A percentile compares a stretch with the other conserved stretches of the same genome.
phyloP scores from a whole-genome alignment of 257 asterid genomes.

The Thymus quinquecostatus region DNA sequence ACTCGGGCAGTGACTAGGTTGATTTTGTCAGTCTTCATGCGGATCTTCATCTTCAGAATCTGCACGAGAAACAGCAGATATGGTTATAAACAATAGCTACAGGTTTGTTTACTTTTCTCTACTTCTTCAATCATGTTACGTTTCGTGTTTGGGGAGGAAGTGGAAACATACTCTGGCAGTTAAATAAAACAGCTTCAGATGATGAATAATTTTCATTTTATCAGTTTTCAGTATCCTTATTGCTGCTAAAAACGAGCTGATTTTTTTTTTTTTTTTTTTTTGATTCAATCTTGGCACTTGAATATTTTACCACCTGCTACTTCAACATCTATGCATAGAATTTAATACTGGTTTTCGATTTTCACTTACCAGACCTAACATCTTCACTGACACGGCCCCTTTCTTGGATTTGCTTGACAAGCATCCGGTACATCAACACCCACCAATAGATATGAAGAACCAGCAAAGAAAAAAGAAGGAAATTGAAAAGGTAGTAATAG shows the following conservation, averaged over 20 bases:
- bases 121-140: background rate
- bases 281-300: background rate
- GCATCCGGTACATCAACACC: conserved; percentile 97
- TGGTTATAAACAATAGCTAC: conserved; percentile 11
- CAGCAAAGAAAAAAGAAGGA: conserved; percentile 82
- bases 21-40: conserved; percentile 67
- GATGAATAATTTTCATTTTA: background rate
- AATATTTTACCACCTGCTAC: conserved; percentile 7
- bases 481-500: conserved; percentile 85
- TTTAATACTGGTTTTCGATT: background rate
- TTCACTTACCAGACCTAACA: conserved; percentile 88
- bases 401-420: conserved; percentile 81
- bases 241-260: background rate
- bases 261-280: background rate
- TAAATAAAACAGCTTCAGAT: background rate
- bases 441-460: conserved; percentile 98
- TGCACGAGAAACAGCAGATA: conserved; percentile 35
- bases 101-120: background rate
- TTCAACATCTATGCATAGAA: conserved; percentile 3
- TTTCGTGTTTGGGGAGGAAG: background rate
- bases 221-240: background rate
- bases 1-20: conserved; percentile 24
- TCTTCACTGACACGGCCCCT: conserved; percentile 87
- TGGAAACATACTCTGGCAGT: background rate
- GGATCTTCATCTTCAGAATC: conserved; percentile 83